A percentile compares a stretch with the other conserved stretches of the same genome.
Conservation (phyloP, 495 filamentous ascomycete genomes). For the Trichoderma erinaceum region DNA sequence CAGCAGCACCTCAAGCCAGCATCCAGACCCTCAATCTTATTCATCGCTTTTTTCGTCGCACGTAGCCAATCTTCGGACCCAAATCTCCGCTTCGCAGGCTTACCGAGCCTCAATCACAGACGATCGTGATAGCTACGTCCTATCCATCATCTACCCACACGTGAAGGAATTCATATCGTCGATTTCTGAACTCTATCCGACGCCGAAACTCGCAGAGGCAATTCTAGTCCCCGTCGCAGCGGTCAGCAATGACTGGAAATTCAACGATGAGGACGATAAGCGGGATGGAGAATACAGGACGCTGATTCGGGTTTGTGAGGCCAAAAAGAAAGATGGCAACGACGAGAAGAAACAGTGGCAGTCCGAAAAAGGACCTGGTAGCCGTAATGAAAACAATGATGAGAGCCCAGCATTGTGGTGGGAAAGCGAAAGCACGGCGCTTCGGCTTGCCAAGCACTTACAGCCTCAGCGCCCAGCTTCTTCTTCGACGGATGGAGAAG, state of each 20-base stretch:
- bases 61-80: not conserved
- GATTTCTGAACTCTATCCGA: slow-evolving; percentile 20
- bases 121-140: slow-evolving; percentile 18
- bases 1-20: not conserved
- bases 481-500: slow-evolving; percentile 15
- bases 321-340: slow-evolving; percentile 12
- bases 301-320: slow-evolving; percentile 26
- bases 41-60: not conserved
- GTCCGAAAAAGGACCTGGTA: slow-evolving; percentile 33
- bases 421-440: slow-evolving; percentile 42
- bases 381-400: not conserved
- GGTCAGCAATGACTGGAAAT: slow-evolving; percentile 26
- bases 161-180: slow-evolving; percentile 35
- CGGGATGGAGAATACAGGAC: slow-evolving; percentile 29
- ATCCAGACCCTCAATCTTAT: not conserved
- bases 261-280: slow-evolving; percentile 33
- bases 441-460: slow-evolving; percentile 38
- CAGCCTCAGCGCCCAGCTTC: slow-evolving; percentile 28
- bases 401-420: slow-evolving; percentile 31
- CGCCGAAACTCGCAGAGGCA: slow-evolving; percentile 29
- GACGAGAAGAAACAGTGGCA: slow-evolving; percentile 29
- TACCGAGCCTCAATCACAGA: not conserved
- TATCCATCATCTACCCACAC: slow-evolving; percentile 30
- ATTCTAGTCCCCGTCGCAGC: slow-evolving; percentile 34
- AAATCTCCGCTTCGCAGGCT: not conserved